Conservation (phyloP, 2,329 filamentous ascomycete genomes). For the Fusarium kyushuense region DNA sequence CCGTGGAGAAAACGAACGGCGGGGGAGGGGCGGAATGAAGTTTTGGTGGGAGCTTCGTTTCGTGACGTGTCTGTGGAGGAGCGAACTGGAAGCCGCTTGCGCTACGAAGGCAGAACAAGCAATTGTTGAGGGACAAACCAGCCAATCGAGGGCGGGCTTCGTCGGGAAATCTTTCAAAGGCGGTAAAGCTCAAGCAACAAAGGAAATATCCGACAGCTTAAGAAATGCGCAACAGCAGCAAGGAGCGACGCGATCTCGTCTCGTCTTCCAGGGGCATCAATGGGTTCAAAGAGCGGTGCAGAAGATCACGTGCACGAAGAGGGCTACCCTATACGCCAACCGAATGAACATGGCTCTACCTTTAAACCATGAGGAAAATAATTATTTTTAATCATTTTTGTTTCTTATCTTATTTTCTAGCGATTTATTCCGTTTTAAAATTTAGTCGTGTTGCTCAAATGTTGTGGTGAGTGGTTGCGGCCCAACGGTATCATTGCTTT, state of each 20-base stretch:
- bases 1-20: slow-evolving; percentile 40
- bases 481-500: no score
- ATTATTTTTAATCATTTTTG: not conserved
- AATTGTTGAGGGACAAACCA: slow-evolving; percentile 1
- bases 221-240: slow-evolving; percentile 30
- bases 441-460: no score
- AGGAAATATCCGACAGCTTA: slow-evolving; percentile 29
- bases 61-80: slow-evolving; percentile 43
- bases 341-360: not conserved
- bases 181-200: slow-evolving; percentile 29
- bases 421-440: not conserved
- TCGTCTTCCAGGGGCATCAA: slow-evolving; percentile 32
- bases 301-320: slow-evolving; percentile 22
- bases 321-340: slow-evolving; percentile 7
- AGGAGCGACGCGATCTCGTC: slow-evolving; percentile 29
- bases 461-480: not conserved
- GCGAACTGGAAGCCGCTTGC: slow-evolving; percentile 8
- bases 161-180: not conserved
- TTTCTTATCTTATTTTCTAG: not conserved
- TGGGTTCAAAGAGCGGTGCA: slow-evolving; percentile 38
- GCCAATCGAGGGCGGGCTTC: slow-evolving; percentile 27
- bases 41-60: slow-evolving; percentile 42
- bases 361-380: not conserved
- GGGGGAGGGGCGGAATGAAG: slow-evolving; percentile 39
- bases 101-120: slow-evolving; percentile 11